Conservation (phyloP, 768 basidiomycete species). For the Butyriboletus loyo region DNA sequence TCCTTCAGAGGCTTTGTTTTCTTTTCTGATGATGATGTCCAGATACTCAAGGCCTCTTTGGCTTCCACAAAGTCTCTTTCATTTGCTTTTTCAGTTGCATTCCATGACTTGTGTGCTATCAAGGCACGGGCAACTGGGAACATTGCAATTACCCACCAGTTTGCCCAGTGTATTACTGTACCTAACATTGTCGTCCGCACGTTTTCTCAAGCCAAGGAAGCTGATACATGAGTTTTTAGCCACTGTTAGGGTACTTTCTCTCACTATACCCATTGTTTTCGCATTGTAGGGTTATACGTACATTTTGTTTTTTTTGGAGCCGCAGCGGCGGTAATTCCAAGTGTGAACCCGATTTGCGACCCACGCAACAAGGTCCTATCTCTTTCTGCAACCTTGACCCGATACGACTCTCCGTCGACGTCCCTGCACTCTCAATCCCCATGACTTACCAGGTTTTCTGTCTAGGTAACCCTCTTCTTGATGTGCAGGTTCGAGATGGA, state of each 20-base stretch:
- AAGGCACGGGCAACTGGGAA: constrained; percentile 44
- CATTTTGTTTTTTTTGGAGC: background rate
- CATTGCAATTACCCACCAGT: constrained; percentile 17
- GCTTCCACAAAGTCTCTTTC: constrained; percentile 37
- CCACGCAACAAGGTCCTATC: background rate
- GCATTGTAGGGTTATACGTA: background rate
- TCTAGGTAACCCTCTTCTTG: constrained; percentile 94
- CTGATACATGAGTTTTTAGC: constrained; percentile 6
- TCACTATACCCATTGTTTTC: background rate
- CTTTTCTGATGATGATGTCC: constrained; percentile 36
- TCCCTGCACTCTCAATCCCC: constrained; percentile 29
- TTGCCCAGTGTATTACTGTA: constrained; percentile 26
- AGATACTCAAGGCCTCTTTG: constrained; percentile 49
- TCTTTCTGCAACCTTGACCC: constrained; percentile 6
- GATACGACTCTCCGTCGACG: constrained; percentile 13
- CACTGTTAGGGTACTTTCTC: background rate
- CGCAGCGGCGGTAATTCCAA: background rate
- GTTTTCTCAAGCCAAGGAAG: constrained; percentile 13
- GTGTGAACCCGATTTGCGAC: background rate
- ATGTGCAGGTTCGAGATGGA: constrained; percentile 89
- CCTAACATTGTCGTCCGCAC: constrained; percentile 16
- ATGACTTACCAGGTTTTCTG: constrained; percentile 72
- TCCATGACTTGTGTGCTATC: constrained; percentile 48
- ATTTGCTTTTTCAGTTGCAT: constrained; percentile 58
- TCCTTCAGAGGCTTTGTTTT: constrained; percentile 17